Evolutionary conservation across 2,329 filamentous ascomycete species (phyloP), one percentile per base, ranked within the genome.

Genomic region (Pseudofabraea citricarpa): DNA sequence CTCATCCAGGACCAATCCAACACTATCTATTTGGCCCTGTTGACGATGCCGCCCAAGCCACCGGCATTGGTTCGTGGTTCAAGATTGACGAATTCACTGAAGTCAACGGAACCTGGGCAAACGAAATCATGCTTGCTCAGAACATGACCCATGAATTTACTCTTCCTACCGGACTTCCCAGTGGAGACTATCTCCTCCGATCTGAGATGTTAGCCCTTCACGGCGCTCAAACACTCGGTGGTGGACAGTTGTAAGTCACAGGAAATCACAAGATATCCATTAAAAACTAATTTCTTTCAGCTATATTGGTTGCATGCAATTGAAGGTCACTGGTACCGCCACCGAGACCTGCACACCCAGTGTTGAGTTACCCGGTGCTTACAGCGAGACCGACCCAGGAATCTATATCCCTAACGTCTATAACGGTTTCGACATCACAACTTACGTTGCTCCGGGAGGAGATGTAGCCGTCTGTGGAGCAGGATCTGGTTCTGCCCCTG

Each of bases 1-100:
- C 50, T 9, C 64, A 67, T 43, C 64, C 64, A 12, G 63, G 64
- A 5, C 65, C 65, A 6, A 67, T 68, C 43, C 62, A 61, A 27
- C 64, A 72, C 37, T 64, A 73, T 39, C 51, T 62, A 31, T 55
- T 54, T 36, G 58, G 59, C 7, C 59, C 58, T 6, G 57, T 62
- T 8, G 44, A 40, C 23, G 46, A 53, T 41, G 59, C 54, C 13
- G 47, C 56, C 10, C 44, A 41, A 19, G 56, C 55, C 13, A 58
- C 57, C 15, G 58, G 60, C 18, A 40, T 61, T 15, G 58, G 59
- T n/a, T 41, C 45, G 15, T 62, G 59, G 59, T 49, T 57, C 40
- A 62, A 61, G 49, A 58, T 62, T 48, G 52, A 59, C 39, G 57
- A 61, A 45, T 53, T 52, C n/a, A 36, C 46, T 39, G 51, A 55